phyloP scores from a whole-genome alignment of 805 yeast genomes.

The Ogataea neopini region DNA sequence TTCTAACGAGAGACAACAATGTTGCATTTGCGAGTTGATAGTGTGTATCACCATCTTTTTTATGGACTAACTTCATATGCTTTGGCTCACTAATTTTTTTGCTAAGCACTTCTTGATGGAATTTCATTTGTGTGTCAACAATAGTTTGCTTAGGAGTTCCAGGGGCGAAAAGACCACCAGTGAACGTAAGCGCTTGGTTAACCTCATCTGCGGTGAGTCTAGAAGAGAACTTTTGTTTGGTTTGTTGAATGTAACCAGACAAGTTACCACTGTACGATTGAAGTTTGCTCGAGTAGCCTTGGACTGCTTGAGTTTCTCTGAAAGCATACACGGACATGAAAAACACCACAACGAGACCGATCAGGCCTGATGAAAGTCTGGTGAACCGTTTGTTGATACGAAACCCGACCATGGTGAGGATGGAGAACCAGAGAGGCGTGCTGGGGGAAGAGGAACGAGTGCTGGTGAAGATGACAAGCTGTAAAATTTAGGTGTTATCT shows the following conservation, averaged over 20 bases:
- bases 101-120: slow-evolving; percentile 39
- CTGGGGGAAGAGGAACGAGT: neutral
- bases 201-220: slow-evolving; percentile 18
- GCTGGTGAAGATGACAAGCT: neutral
- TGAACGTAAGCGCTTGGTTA: slow-evolving; percentile 15
- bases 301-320: slow-evolving; percentile 14
- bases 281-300: slow-evolving; percentile 13
- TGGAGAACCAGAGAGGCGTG: neutral
- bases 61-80: slow-evolving; percentile 31
- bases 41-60: slow-evolving; percentile 15
- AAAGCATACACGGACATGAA: slow-evolving; percentile 14
- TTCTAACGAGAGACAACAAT: slow-evolving; percentile 67
- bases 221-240: slow-evolving; percentile 3
- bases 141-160: slow-evolving; percentile 31
- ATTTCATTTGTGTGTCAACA: slow-evolving; percentile 37
- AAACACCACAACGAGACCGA: slow-evolving; percentile 12
- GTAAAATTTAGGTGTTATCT: slow-evolving; percentile 2
- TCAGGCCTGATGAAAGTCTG: slow-evolving; percentile 18
- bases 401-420: slow-evolving; percentile 6
- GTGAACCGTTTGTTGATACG: slow-evolving; percentile 22
- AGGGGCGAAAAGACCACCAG: slow-evolving; percentile 14
- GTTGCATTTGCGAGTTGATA: slow-evolving; percentile 62
- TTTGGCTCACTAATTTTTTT: slow-evolving; percentile 49
- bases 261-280: slow-evolving; percentile 14
- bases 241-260: slow-evolving; percentile 12